Base-by-base conservation (phyloP, 169 alveolate genomes). In the Eimeria falciformis region DNA sequence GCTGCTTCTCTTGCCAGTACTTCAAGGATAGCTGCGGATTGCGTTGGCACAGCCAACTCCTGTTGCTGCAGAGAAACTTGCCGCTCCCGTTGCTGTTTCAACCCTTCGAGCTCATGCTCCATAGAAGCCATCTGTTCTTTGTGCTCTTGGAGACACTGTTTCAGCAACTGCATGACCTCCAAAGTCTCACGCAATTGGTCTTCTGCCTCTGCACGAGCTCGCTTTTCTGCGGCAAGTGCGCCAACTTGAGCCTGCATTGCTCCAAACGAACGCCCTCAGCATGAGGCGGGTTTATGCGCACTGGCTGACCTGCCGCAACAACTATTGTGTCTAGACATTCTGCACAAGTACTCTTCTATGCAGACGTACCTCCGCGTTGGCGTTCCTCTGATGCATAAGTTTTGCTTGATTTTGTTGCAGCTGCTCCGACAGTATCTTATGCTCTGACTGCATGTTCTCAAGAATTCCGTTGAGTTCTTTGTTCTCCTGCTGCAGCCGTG, bases 151-250 rank as follows among this genome's bases (percentile, higher is more conserved):
- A 62, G 29, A 29, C 73, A 62, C 73, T 62, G 37, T 29, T 62
- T 62, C 25, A 62, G 73, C n/a, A 62, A 29, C 73, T 62, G 37
- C 73, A 62, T 18, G 14, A 62, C 73, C 25, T 62, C 73, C 17
- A 62, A 29, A 14, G 73, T 62, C 25, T 62, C 73, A 7, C 73
- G 17, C 25, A 62, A n/a, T n/a, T 62, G 73, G 11, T 62, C 73
- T 62, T 62, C 73, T 29, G 73, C 73, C 73, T 62, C 73, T 29
- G n/a, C 6, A n/a, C 73, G 73, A 14, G 73, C 73, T n/a, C n/a
- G n/a, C 46, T 62, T n/a, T 2, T 62, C 73, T 18, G 46, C 73
- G 25, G 73, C 73, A 14, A 62, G 37, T 18, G n/a, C 46, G 2
- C 5, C 25, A n/a, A n/a, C n/a, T n/a, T n/a, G n/a, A n/a, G n/a